These are phyloP conservation scores for Pseudomassariella vexata DNA, from an alignment of 2,329 filamentous ascomycete genomes.

Conservation along the genomic window DNA sequence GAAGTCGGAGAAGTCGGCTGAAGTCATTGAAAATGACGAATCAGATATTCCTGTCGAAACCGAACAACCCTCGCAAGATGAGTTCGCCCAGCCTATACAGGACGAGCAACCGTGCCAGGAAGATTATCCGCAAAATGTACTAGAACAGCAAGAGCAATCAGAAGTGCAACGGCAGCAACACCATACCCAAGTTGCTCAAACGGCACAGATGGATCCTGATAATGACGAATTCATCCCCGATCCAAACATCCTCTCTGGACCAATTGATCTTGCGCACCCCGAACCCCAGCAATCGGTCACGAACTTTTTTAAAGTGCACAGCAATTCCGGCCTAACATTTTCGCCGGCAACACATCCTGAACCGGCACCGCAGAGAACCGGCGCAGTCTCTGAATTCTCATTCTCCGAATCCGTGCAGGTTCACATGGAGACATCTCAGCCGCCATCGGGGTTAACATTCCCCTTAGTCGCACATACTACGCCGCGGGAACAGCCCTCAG, in stretches of 20 bases:
- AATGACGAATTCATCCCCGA: slow-evolving; percentile 27
- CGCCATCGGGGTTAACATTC: slow-evolving; percentile 8
- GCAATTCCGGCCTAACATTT: no score
- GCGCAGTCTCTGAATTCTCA: no score
- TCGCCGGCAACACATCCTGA: no score
- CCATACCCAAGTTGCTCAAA: slow-evolving; percentile 3
- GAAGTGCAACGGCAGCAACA: no score
- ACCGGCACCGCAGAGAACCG: no score
- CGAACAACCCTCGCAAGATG: slow-evolving; percentile 6
- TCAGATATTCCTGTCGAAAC: slow-evolving; percentile 13
- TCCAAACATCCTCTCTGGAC: slow-evolving; percentile 22
- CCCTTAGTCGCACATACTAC: slow-evolving; percentile 11
- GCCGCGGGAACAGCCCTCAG: slow-evolving; percentile 6
- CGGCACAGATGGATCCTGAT: slow-evolving; percentile 16
- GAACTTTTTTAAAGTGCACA: no score
- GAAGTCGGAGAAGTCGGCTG: slow-evolving; percentile 17
- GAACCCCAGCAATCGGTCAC: no score
- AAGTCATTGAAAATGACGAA: slow-evolving; percentile 13
- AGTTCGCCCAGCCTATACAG: no score
- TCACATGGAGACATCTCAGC: slow-evolving; percentile 2
- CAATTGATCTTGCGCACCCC: no score
- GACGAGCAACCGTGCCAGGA: no score
- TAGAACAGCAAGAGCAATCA: no score
- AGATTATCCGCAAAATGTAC: no score
- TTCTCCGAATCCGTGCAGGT: neutral